Conservation (phyloP, 2,329 filamentous ascomycete genomes). For the Metarhizium rileyi region DNA sequence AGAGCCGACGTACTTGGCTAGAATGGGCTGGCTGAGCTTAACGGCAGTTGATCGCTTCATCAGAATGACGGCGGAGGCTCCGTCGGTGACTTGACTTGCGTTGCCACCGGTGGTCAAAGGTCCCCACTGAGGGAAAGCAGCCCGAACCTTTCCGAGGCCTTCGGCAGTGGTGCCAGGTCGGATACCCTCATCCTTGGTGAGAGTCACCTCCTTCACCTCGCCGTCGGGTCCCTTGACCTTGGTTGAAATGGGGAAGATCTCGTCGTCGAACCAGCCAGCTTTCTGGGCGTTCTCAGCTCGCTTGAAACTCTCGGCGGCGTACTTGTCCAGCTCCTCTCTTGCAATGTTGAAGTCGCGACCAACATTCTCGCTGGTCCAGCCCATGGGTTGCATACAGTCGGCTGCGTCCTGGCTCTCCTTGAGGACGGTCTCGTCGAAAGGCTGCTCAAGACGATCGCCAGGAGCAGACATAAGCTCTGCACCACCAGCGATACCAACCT, state of each 20-base stretch:
- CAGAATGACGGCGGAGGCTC: constrained; percentile 77
- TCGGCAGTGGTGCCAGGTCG: constrained; percentile 84
- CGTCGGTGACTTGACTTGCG: constrained; percentile 89
- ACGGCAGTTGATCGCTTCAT: constrained; percentile 92
- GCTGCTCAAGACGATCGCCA: constrained; percentile 58
- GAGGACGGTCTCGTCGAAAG: constrained; percentile 70
- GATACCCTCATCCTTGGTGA: constrained; percentile 84
- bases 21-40: constrained; percentile 78
- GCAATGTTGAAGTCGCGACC: constrained; percentile 80
- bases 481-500: constrained; percentile 78
- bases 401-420: constrained; percentile 61
- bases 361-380: constrained; percentile 95
- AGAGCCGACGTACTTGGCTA: constrained; percentile 89
- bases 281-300: constrained; percentile 86
- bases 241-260: constrained; percentile 82
- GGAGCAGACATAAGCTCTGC: constrained; percentile 79
- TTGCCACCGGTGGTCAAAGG: constrained; percentile 84
- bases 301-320: constrained; percentile 77
- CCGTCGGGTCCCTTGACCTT: constrained; percentile 78
- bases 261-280: constrained; percentile 82
- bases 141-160: constrained; percentile 70
- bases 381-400: constrained; percentile 94
- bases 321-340: constrained; percentile 73
- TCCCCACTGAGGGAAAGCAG: constrained; percentile 86
- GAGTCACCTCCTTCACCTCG: constrained; percentile 63